Evolutionary conservation across 805 yeast genomes (phyloP).

Genomic region (Kodamaea nitidulidarum): DNA sequence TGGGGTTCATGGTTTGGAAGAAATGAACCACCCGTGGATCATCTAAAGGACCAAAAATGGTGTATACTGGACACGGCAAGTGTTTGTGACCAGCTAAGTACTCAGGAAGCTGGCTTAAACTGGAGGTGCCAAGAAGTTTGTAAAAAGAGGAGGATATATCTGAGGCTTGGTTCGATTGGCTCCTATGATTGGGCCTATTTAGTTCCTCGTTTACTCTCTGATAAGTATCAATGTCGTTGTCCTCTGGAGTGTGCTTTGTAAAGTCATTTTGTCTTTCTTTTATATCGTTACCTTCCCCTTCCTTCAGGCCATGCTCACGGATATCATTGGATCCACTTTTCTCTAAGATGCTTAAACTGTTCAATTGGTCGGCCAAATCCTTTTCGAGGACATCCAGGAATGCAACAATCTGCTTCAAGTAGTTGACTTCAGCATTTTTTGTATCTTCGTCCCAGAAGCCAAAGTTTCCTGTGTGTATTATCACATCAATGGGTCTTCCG

Average conservation of each 20-base stretch:
- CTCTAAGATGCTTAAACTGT: constrained; percentile 29
- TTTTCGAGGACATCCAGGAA: constrained; percentile 56
- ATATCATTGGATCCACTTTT: constrained; percentile 2
- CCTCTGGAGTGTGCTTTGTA: too few species aligned
- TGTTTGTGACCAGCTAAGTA: constrained; percentile 34
- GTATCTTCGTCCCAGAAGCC: constrained; percentile 68
- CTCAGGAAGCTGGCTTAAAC: constrained; percentile 18
- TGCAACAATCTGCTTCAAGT: constrained; percentile 61
- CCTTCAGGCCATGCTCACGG: not conserved
- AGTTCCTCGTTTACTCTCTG: too few species aligned
- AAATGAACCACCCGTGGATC: constrained; percentile 64
- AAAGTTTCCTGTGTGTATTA: constrained; percentile 20
- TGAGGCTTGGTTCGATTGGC: too few species aligned
- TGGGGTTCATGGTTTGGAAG: constrained; percentile 48
- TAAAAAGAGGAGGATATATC: constrained; percentile 3
- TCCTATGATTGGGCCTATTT: too few species aligned
- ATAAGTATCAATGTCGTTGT: too few species aligned
- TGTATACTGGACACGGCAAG: constrained; percentile 63
- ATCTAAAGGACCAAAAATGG: constrained; percentile 74
- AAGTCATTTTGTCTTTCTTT: constrained; percentile 10
- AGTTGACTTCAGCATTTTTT: constrained; percentile 45
- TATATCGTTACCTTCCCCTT: not conserved
- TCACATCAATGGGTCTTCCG: constrained; percentile 16
- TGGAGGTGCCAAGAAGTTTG: not conserved
- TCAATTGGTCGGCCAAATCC: constrained; percentile 46